phyloP scores from a whole-genome alignment of 148 eudicot genomes.

The Cornus kousa region DNA sequence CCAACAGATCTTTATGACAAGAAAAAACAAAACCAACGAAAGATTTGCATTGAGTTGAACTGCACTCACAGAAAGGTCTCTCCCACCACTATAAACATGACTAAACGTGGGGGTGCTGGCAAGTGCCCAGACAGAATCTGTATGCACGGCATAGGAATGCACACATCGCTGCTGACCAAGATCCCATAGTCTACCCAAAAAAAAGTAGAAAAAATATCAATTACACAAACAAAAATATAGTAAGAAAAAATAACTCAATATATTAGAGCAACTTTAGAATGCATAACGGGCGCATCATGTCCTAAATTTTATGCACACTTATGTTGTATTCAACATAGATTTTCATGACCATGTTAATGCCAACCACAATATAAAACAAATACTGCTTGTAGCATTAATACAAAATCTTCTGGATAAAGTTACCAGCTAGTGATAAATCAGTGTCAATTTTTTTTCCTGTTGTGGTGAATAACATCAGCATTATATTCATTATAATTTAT shows the following conservation, averaged over 20 bases:
- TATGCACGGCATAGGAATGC: constrained; percentile 98
- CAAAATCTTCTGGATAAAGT: too few relatives aligned
- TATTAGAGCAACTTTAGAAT: not conserved
- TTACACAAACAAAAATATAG: too few relatives aligned
- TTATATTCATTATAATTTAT: too few relatives aligned
- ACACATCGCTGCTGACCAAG: constrained; percentile 97
- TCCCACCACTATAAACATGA: constrained; percentile 98
- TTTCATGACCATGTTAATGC: not conserved
- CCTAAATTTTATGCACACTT: too few relatives aligned
- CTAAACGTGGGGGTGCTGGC: constrained; percentile 87
- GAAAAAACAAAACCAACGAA: not conserved
- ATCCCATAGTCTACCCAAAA: constrained; percentile 76
- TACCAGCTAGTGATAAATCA: too few relatives aligned
- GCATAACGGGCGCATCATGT: not conserved
- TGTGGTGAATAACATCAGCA: too few relatives aligned
- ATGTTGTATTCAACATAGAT: not conserved
- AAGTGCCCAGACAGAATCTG: constrained; percentile 99
- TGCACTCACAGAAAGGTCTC: constrained; percentile 87
- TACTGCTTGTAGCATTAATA: too few relatives aligned
- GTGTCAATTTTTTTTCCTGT: too few relatives aligned
- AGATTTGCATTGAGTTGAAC: not conserved
- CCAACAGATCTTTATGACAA: not conserved
- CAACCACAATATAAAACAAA: too few relatives aligned
- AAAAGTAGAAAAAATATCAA: not conserved
- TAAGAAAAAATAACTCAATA: not conserved